Evolutionary conservation across 495 filamentous ascomycete genomes (phyloP).

Genomic region (Physcia stellaris): DNA sequence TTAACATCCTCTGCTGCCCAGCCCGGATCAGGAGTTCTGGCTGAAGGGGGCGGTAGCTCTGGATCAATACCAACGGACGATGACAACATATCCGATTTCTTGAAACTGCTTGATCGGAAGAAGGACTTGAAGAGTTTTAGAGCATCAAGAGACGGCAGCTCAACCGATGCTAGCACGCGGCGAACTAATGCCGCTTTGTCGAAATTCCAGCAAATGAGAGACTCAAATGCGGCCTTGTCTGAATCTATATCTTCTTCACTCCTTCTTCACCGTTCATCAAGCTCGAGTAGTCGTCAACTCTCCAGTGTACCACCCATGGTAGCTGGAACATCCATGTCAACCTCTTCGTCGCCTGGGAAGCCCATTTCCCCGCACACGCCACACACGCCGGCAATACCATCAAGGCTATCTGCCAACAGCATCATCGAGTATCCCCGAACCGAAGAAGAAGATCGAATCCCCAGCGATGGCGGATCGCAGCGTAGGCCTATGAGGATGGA

Average conservation of each 20-base stretch:
- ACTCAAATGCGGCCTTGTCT: conserved; percentile 70
- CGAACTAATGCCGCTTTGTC: conserved; percentile 58
- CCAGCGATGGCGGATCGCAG: conserved; percentile 23
- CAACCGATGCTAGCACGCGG: conserved; percentile 42
- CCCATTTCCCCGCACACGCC: conserved; percentile 88
- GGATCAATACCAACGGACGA: conserved; percentile 75
- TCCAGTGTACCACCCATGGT: conserved; percentile 76
- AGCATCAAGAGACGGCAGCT: conserved; percentile 28
- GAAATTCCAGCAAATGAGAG: conserved; percentile 71
- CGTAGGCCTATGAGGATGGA: conserved; percentile 24
- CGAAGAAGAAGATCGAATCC: conserved; percentile 16
- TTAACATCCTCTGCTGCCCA: conserved; percentile 68
- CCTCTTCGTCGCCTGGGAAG: conserved; percentile 80
- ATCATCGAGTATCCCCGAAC: conserved; percentile 55
- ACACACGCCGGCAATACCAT: conserved; percentile 85
- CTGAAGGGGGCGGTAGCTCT: conserved; percentile 63
- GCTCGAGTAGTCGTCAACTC: conserved; percentile 71
- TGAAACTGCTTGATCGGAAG: conserved; percentile 70
- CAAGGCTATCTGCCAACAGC: conserved; percentile 77
- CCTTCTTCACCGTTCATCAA: conserved; percentile 67
- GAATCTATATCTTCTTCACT: conserved; percentile 82
- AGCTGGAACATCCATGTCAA: conserved; percentile 65
- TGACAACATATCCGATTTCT: conserved; percentile 82
- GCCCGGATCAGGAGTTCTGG: conserved; percentile 70
- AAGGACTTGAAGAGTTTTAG: conserved; percentile 66